Evolutionary conservation across 352 stramenopile species (phyloP).

Genomic region (Phytopythium vexans): DNA sequence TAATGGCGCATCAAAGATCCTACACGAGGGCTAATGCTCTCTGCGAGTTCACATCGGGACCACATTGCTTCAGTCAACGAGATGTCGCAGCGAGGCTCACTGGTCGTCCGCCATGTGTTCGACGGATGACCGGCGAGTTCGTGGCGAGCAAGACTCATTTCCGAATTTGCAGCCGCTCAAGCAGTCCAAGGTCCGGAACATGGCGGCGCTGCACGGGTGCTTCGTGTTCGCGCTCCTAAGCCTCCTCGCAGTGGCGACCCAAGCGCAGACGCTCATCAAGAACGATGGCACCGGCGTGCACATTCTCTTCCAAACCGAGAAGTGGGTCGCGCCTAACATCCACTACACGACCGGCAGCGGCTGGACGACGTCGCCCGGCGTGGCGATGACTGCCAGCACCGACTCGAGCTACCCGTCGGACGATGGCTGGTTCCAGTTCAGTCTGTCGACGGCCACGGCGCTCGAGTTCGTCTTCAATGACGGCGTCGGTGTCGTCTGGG

Average conservation of each 20-base stretch:
- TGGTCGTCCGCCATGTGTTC: no score
- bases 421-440: slow-evolving; percentile 26
- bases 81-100: no score
- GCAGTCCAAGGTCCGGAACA: neutral
- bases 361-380: slow-evolving; percentile 15
- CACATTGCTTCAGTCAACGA: no score
- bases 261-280: slow-evolving; percentile 3
- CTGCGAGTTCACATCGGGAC: no score
- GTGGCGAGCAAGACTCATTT: slow-evolving; percentile 1
- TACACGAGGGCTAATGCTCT: no score
- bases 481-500: slow-evolving; percentile 20
- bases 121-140: neutral
- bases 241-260: neutral
- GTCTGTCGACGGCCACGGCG: slow-evolving; percentile 9
- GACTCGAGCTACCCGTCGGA: slow-evolving; percentile 13
- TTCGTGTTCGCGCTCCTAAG: neutral
- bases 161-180: slow-evolving; percentile 2
- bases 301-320: slow-evolving; percentile 15
- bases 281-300: slow-evolving; percentile 8
- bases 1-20: no score
- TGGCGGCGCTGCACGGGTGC: slow-evolving; percentile 1
- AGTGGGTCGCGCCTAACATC: slow-evolving; percentile 13
- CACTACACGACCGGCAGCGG: slow-evolving; percentile 15
- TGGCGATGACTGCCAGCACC: slow-evolving; percentile 12
- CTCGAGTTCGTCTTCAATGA: slow-evolving; percentile 33